Percentiles rank a stretch among this genome's conserved stretches.
phyloP scores from a whole-genome alignment of 768 basidiomycete species.

The Lactarius deliciosus region DNA sequence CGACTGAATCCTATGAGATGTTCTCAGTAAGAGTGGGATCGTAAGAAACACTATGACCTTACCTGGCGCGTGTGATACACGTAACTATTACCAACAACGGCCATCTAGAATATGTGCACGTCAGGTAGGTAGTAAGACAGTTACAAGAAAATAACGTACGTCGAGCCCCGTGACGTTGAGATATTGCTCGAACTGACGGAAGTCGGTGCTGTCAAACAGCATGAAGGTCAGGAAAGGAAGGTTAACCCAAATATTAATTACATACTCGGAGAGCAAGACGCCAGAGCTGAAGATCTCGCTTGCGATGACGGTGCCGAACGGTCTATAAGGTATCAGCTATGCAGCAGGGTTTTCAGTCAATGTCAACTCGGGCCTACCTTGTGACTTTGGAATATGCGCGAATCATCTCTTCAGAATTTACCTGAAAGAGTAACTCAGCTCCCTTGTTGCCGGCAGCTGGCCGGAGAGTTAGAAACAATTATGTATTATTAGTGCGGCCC shows the following conservation, averaged over 20 bases:
- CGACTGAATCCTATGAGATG: constrained; percentile 62
- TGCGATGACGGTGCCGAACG: constrained; percentile 85
- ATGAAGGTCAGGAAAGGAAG: constrained; percentile 13
- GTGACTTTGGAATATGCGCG: constrained; percentile 85
- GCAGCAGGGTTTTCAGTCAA: not conserved
- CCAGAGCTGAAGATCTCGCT: constrained; percentile 93
- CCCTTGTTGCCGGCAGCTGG: constrained; percentile 85
- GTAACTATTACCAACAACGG: constrained; percentile 88
- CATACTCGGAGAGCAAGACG: constrained; percentile 82
- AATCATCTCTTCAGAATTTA: constrained; percentile 93
- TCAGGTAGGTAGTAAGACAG: not conserved
- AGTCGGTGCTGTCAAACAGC: constrained; percentile 70
- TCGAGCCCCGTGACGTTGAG: constrained; percentile 90
- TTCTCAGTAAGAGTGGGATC: constrained; percentile 5
- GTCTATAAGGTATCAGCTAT: constrained; percentile 44
- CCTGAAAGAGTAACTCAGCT: constrained; percentile 91
- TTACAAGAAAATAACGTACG: constrained; percentile 43
- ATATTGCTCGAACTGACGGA: constrained; percentile 90
- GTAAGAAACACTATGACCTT: constrained; percentile 14
- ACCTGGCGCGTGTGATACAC: constrained; percentile 92
- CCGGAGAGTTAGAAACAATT: constrained; percentile 9
- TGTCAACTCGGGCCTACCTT: constrained; percentile 42
- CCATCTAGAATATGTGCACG: constrained; percentile 56
- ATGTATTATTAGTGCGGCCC: not conserved
- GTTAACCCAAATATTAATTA: not conserved